A percentile compares a stretch with the other conserved stretches of the same genome.
phyloP scores from a whole-genome alignment of 306 rosid genomes.

The Myrica gale region DNA sequence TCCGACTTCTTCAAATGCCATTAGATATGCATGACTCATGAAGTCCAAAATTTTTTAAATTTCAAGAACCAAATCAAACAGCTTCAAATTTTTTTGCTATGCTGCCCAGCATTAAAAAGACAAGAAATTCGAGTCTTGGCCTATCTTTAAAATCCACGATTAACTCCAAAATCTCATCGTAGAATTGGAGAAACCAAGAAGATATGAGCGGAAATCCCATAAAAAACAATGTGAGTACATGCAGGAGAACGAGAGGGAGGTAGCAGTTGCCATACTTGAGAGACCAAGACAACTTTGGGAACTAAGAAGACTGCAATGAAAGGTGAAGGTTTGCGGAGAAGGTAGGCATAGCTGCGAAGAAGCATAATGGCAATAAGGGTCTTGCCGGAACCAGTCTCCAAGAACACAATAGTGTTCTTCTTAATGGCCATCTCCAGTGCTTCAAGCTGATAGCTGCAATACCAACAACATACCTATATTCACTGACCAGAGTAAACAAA shows the following conservation, averaged over 20 bases:
- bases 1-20: not conserved
- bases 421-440: constrained; percentile 61
- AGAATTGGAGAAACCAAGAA: not conserved
- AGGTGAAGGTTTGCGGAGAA: constrained; percentile 65
- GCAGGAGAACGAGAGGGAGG: not conserved
- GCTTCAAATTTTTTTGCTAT: not conserved
- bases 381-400: constrained; percentile 94
- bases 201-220: not conserved
- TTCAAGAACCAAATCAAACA: not conserved
- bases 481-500: not conserved
- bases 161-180: not conserved
- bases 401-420: constrained; percentile 62
- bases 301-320: constrained; percentile 73
- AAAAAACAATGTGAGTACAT: not conserved
- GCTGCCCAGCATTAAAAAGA: not conserved
- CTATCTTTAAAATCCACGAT: not conserved
- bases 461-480: not conserved
- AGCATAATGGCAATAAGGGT: constrained; percentile 90
- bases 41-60: not conserved
- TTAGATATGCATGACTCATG: not conserved
- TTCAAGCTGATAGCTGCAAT: constrained; percentile 75
- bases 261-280: constrained; percentile 48
- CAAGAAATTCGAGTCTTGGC: not conserved
- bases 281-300: constrained; percentile 76
- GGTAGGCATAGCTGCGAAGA: constrained; percentile 63